Base-by-base conservation (phyloP, 164 flowering plant species). In the Euptelea pleiosperma region DNA sequence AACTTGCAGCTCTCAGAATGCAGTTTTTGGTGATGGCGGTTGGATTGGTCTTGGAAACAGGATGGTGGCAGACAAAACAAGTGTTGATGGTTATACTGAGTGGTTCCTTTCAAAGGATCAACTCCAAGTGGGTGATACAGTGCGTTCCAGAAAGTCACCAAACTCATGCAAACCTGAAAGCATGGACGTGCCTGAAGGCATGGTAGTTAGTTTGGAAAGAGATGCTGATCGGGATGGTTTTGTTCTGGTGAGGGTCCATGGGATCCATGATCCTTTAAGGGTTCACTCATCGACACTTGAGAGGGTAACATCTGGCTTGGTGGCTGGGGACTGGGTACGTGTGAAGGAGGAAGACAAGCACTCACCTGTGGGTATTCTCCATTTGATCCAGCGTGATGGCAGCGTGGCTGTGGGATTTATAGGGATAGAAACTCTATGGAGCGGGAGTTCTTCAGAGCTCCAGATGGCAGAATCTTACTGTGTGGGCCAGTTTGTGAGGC, bases 301-400 rank as follows among this genome's bases (percentile, higher is more conserved):
- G 65, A 82, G 98, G 33, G 88, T 87, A 45, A 84, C 86, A 6
- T 71, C 60, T 68, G 96, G 96, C 21, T 70, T 89, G 62, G 88
- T 94, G 4, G 83, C 87, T 25, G 96, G 96, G 16, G 98, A 87
- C 57, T 92, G 98, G 96, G 86, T 92, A 19, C 79, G 88, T 15
- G 58, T 81, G 53, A 82, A 85, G 77, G 73, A 72, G 29, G 90
- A 82, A 58, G 75, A 77, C 70, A 85, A 78, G 62, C 87, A 84
- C 62, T 89, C 96, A 1, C 82, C 87, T 1, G 89, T 89, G 25
- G 98, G 98, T 1, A 77, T 87, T 52, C 83, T 92, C 21, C 96
- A 92, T 60, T 82, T 91, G 10, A 73, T 89, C 19, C 51, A 75
- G 41, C 91, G 90, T 5, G 82, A 80, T 66, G 93, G 91, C 54